Evolutionary conservation across 2,329 filamentous ascomycete species (phyloP).

Genomic region (Aspergillus brunneoviolaceus): DNA sequence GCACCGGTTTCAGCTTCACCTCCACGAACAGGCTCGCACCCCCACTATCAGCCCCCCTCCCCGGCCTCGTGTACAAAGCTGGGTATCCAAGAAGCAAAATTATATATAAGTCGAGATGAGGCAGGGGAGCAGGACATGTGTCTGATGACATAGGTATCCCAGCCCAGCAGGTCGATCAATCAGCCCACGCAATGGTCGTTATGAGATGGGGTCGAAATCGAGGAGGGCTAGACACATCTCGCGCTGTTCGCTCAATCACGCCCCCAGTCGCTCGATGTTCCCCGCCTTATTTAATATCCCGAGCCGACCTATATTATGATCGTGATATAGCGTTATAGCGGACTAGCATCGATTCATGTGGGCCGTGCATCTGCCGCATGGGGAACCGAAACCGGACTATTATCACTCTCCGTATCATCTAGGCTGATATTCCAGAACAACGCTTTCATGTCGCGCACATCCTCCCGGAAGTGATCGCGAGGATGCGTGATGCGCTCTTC

Average conservation of each 20-base stretch:
- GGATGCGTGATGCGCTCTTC: constrained; percentile 67
- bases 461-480: constrained; percentile 56
- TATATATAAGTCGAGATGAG: neutral
- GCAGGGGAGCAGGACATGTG: neutral
- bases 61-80: neutral
- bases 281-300: neutral
- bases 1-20: neutral
- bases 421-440: constrained; percentile 67
- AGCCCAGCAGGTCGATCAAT: too few relatives aligned
- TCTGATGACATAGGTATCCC: neutral
- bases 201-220: too few relatives aligned
- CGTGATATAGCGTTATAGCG: neutral
- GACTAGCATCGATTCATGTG: neutral
- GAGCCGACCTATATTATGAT: neutral
- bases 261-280: neutral
- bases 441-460: constrained; percentile 71
- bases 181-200: too few relatives aligned
- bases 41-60: neutral
- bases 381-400: constrained; percentile 25
- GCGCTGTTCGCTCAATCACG: neutral
- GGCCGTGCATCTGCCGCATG: constrained; percentile 9
- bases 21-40: neutral
- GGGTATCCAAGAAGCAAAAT: neutral
- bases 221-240: too few relatives aligned
- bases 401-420: constrained; percentile 39